Conservation (phyloP, 345 rosid genomes). For the Eucalyptus sp. region DNA sequence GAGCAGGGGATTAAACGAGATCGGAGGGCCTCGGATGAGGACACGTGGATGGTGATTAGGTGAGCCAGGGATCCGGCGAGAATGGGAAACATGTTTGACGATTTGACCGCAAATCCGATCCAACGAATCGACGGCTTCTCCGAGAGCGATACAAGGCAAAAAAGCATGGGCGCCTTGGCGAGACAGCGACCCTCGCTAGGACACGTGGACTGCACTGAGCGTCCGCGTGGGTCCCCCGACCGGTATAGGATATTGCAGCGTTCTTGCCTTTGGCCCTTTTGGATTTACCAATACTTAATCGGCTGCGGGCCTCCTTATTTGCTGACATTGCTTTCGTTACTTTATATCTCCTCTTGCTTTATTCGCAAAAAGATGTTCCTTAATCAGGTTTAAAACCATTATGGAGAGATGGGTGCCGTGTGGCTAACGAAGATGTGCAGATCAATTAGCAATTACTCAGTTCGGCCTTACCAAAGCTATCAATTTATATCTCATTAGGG, state of each 20-base stretch:
- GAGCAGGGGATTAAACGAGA: not conserved
- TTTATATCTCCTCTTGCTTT: not conserved
- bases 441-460: not conserved
- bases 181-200: not conserved
- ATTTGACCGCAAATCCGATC: not conserved
- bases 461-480: not conserved
- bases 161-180: not conserved
- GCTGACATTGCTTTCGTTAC: not conserved
- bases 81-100: not conserved
- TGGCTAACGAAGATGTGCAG: not conserved
- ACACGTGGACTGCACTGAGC: not conserved
- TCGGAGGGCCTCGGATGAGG: not conserved
- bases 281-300: not conserved
- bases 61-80: not conserved
- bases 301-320: not conserved
- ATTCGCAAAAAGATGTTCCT: not conserved
- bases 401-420: not conserved
- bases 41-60: conserved; percentile 38
- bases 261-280: not conserved
- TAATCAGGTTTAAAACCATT: not conserved
- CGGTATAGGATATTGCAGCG: not conserved
- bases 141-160: not conserved
- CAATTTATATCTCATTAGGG: accelerated
- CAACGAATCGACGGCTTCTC: not conserved
- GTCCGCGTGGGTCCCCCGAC: not conserved